Conservation (phyloP, 2,329 filamentous ascomycete species). For the Epichloe elymi region DNA sequence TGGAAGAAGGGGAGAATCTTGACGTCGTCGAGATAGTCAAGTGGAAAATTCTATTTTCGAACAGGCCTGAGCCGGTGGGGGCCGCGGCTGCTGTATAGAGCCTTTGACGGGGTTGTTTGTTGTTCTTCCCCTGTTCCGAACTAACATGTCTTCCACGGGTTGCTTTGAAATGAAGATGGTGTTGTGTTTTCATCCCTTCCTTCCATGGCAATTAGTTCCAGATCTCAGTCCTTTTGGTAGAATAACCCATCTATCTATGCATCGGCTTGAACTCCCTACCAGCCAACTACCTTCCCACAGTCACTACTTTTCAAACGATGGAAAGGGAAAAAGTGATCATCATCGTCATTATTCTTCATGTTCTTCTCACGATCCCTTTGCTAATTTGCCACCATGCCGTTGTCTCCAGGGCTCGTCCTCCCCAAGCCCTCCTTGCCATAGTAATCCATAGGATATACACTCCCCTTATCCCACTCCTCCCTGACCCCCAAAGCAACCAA, state of each 20-base stretch:
- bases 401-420: slow-evolving; percentile 46
- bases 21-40: slow-evolving; percentile 81
- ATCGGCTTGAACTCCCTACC: too few species aligned
- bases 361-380: not conserved
- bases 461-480: slow-evolving; percentile 51
- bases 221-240: too few species aligned
- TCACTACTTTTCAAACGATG: not conserved
- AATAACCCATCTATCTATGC: too few species aligned
- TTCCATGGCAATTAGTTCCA: too few species aligned
- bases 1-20: slow-evolving; percentile 36
- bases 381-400: not conserved
- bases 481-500: slow-evolving; percentile 73
- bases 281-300: not conserved
- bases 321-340: not conserved
- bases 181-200: too few species aligned
- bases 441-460: slow-evolving; percentile 92
- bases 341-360: not conserved
- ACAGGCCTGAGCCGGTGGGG: slow-evolving; percentile 76
- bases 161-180: not conserved
- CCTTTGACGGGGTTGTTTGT: not conserved
- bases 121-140: not conserved
- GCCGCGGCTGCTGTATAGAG: slow-evolving; percentile 4
- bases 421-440: slow-evolving; percentile 88
- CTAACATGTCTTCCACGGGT: not conserved
- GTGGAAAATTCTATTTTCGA: slow-evolving; percentile 76